Evolutionary conservation across 2,329 filamentous ascomycete species (phyloP), one percentile per base, ranked within the genome.

Genomic region (Thelonectria blattea): DNA sequence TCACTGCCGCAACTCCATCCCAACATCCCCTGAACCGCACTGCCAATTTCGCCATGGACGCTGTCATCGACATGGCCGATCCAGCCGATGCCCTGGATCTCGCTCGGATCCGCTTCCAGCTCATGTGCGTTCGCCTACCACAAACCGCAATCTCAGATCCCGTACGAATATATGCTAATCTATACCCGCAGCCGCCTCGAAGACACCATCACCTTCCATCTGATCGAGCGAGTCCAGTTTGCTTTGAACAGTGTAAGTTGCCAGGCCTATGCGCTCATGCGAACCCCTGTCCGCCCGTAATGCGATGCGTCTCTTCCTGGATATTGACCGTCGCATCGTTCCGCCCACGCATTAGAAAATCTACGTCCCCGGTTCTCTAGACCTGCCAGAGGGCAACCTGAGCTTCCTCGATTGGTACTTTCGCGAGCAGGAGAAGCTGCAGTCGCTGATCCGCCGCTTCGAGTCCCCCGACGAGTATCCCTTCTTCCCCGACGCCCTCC

Each of bases 181-280:
- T 43, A 42, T 37, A n/a, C n/a, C 10, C 9, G 43, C 72, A 99
- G 95, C 73, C 95, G 95, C 18, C 85, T 98, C 17, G 95, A 99
- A 80, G 95, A 99, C 74, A 98, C 94, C 63, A 98, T 99, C 73
- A 96, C 92, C 67, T 97, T 96, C 78, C 91, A 97, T 78, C 83
- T 99, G 41, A 98, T 98, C 73, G 95, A 99, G 80, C 90, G 95
- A 42, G 94, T 94, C n/a, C 95, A 99, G 76, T 99, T 98, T 77
- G 92, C 94, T 4, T 85, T 96, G 66, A 98, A 97, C 80, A 82
- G 74, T 73, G 76, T 76, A 65, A 63, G 65, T 61, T 63, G 39
- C 52, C 41, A 51, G 22, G 9, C 42, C 43, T 30, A 27, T 30
- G 39, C 37, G 37, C 47, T 64, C 51, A 64, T 64, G 58, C 61